A percentile compares a stretch with the other conserved stretches of the same genome.
Evolutionary conservation across 305 asterid species (phyloP).

Genomic region (Rubia peregrina): DNA sequence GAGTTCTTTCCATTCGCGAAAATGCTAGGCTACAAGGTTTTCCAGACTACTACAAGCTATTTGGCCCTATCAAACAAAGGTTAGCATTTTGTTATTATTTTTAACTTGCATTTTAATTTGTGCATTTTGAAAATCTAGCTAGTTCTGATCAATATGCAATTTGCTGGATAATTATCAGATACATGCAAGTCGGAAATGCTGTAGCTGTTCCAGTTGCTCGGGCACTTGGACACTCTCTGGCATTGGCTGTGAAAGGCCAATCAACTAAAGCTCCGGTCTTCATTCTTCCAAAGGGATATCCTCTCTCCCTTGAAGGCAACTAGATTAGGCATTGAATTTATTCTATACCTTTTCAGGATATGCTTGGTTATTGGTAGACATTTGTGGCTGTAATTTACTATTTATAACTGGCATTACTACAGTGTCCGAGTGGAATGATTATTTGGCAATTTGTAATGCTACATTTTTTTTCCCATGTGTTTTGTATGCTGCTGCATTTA

Average conservation of each 20-base stretch:
- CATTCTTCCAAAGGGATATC: conserved; percentile 41
- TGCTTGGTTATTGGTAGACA: neutral
- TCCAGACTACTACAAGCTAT: conserved; percentile 63
- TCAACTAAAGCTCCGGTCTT: conserved; percentile 32
- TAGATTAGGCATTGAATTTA: too few species aligned
- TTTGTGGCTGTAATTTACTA: too few species aligned
- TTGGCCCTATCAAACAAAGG: conserved; percentile 76
- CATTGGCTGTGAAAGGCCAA: conserved; percentile 38
- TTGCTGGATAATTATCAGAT: conserved; percentile 29
- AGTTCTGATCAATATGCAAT: neutral
- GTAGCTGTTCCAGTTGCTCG: conserved; percentile 90
- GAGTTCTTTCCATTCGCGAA: conserved; percentile 79
- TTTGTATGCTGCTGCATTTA: too few species aligned
- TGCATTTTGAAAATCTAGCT: neutral
- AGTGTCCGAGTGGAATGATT: too few species aligned
- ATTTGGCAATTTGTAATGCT: too few species aligned
- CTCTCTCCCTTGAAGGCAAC: conserved; percentile 16
- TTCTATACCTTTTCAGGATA: too few species aligned
- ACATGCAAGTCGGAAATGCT: conserved; percentile 84
- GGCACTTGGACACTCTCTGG: conserved; percentile 59
- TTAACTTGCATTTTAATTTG: neutral
- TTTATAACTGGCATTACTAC: too few species aligned
- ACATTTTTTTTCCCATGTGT: too few species aligned
- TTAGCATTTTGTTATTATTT: conserved; percentile 8
- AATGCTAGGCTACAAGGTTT: conserved; percentile 90